Percentiles rank a stretch among this genome's conserved stretches.
phyloP scores from a whole-genome alignment of 768 basidiomycete genomes.

The Panaeolus cyanescens region DNA sequence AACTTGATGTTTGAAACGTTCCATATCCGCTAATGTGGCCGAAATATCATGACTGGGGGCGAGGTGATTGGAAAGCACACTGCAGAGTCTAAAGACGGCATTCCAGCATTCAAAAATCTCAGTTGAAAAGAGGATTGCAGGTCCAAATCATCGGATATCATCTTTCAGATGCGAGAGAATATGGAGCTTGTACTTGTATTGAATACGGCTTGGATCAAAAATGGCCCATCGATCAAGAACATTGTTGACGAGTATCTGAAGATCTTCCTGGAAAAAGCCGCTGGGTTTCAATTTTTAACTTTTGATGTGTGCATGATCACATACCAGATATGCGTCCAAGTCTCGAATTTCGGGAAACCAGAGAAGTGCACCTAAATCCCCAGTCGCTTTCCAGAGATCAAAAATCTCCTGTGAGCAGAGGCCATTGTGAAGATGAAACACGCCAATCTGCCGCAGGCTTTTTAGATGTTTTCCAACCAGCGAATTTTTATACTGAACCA shows the following conservation, averaged over 20 bases:
- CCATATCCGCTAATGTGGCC: conserved; percentile 19
- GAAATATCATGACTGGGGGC: conserved; percentile 39
- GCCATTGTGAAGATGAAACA: conserved; percentile 32
- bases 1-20: conserved; percentile 27
- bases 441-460: conserved; percentile 27
- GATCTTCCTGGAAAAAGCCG: conserved; percentile 15
- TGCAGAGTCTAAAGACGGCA: conserved; percentile 34
- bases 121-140: conserved; percentile 24
- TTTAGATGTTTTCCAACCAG: conserved; percentile 40
- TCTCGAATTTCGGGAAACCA: conserved; percentile 35
- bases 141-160: conserved; percentile 28
- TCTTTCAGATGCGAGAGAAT: conserved; percentile 25
- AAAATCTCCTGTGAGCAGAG: conserved; percentile 18
- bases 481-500: conserved; percentile 33
- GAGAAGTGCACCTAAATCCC: conserved; percentile 23
- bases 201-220: conserved; percentile 27
- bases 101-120: conserved; percentile 40
- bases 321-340: conserved; percentile 28
- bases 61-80: conserved; percentile 35
- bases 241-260: conserved; percentile 25
- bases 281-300: not conserved
- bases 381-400: conserved; percentile 20
- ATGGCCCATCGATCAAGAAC: conserved; percentile 28
- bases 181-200: conserved; percentile 32
- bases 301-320: not conserved